Base-by-base conservation (phyloP, 768 basidiomycete genomes). In the Dacryopinax primogenitus region DNA sequence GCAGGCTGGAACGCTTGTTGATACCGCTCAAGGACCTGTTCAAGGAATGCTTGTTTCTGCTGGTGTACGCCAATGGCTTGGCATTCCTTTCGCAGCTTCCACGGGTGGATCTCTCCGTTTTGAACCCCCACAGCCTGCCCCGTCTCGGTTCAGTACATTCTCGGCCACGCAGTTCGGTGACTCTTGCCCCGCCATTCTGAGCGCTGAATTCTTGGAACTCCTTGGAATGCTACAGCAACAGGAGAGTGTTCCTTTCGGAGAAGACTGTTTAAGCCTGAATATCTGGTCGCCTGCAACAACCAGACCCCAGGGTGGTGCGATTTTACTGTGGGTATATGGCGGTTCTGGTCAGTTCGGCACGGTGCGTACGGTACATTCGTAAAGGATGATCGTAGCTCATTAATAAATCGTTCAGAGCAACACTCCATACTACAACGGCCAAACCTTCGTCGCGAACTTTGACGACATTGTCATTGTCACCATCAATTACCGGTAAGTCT, bases 401-500 rank as follows among this genome's bases (percentile, higher is more conserved):
- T 44, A 23, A 44, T 44, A 15, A 6, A 23, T 7, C 3, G 16
- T 18, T 7, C 41, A 44, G 41, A 44, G 41, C 41, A 44, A 44
- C 23, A 44, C 41, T 15, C 41, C 41, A 44, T 44, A 44, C 41
- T 44, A 44, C 41, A 51, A 33, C 58, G 68, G 72, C 39, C 45
- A 35, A 26, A 68, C 58, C 11, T 68, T 66, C 62, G 68, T 71
- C 16, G 65, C 63, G 2, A 51, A 33, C 21, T 37, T 67, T 30
- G 65, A 62, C 0, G 68, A 68, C 33, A 70, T 82, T 36, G 72
- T 84, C 47, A 79, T 77, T 68, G 82, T 81, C 33, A 77, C 75
- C 41, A 68, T 82, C 68, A 81, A 83, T 68, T 83, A 84, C 68
- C 76, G 83, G 37, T 68, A 82, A 18, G 80, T 78, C 3, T 76